Base-by-base conservation (phyloP, 2,329 filamentous ascomycete genomes). In the Boeremia lycopersici region DNA sequence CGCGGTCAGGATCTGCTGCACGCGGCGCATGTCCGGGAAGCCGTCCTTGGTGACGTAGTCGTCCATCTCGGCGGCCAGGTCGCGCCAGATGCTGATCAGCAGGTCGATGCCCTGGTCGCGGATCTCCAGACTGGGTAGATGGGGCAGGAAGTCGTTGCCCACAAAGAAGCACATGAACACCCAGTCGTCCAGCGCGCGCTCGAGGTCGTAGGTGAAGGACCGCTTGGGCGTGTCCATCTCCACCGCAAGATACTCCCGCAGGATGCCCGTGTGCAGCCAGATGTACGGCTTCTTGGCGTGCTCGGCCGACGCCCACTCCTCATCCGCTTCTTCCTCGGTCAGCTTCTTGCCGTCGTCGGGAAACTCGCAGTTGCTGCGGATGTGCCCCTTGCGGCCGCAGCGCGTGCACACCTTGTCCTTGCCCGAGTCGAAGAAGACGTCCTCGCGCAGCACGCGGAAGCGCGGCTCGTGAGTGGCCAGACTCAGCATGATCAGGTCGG, bases 81-180 rank as follows among this genome's bases (percentile, higher is more conserved):
- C 92, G 71, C 91, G 89, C 95, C 96, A 99, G 51, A 99, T 95
- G n/a, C 91, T 89, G 62, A 93, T 96, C 51, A 99, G 81, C 0
- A 93, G 96, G 72, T 99, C 93, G 70, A 99, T 99, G 43, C 93
- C 93, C 72, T 97, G 93, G 71, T 99, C 95, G 57, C 95, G 87
- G 73, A 99, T 98, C 74, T 98, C 95, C 54, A 99, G 83, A 68
- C 93, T 96, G n/a, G 95, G 95, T 54, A 99, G 81, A 81, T 99
- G 95, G 45, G 95, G 95, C 64, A 99, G 79, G 78, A 99, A 99
- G 79, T 99, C 96, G 76, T 99, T 99, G 63, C 93, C 93, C 52
- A 98, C 93, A 73, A 98, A 98, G 79, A 96, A 98, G 78, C 93
- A 98, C 87, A 98, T 95, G 75, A 98, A 98, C 12, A 98, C 91